Conservation (phyloP, 257 asterid genomes). For the Solanum acaule region DNA sequence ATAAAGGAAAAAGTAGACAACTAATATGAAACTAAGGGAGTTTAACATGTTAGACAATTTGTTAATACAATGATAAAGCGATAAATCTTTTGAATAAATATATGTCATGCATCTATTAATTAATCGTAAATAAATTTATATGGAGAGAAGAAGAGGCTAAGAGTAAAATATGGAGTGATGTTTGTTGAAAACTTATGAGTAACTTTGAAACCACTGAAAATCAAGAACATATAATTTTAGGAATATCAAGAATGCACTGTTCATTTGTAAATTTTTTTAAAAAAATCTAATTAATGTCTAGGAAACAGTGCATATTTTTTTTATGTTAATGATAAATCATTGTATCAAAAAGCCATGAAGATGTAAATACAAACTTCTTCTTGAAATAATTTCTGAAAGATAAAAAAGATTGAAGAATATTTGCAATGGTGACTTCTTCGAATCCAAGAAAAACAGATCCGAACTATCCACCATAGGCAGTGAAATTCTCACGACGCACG, state of each 20-base stretch:
- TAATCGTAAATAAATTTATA: not conserved
- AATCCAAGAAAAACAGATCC: slow-evolving; percentile 16
- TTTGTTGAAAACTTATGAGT: slow-evolving; percentile 4
- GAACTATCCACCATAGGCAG: slow-evolving; percentile 28
- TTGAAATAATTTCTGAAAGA: not conserved
- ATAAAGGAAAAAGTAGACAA: too few species aligned
- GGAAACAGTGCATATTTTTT: not conserved
- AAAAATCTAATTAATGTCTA: too few species aligned
- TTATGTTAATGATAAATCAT: not conserved
- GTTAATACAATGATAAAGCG: not conserved
- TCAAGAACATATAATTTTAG: not conserved
- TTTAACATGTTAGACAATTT: not conserved
- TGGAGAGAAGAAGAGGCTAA: slow-evolving; percentile 12
- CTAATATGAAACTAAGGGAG: too few species aligned
- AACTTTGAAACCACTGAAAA: not conserved
- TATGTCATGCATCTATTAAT: not conserved
- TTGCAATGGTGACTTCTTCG: slow-evolving; percentile 30
- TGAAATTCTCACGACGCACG: slow-evolving; percentile 67
- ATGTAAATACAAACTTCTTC: not conserved
- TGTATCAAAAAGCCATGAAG: slow-evolving; percentile 1
- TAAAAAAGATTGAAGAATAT: not conserved
- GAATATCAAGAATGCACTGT: not conserved
- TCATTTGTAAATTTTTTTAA: too few species aligned
- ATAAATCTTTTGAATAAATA: not conserved
- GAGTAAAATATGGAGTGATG: slow-evolving; percentile 19